phyloP scores from a whole-genome alignment of 306 rosid genomes.

The Fagus crenata region DNA sequence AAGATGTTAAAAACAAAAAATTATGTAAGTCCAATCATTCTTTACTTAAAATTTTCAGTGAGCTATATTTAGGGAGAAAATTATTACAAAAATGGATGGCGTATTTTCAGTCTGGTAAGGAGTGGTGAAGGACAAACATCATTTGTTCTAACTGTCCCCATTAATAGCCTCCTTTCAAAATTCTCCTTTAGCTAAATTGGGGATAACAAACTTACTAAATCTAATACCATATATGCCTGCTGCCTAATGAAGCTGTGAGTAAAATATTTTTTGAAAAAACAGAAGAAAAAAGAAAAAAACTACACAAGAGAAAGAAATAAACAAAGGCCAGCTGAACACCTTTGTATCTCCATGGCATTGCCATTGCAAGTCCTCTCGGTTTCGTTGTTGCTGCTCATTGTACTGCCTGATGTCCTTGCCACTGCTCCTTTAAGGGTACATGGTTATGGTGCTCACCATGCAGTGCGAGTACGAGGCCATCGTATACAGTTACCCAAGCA shows the following conservation, averaged over 20 bases:
- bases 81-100: neutral
- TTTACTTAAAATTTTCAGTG: no score
- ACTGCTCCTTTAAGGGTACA: slow-evolving; percentile 4
- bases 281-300: neutral
- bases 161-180: slow-evolving; percentile 27
- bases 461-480: neutral
- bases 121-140: neutral
- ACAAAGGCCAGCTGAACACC: neutral
- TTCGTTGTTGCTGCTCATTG: slow-evolving; percentile 25
- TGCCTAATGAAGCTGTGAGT: neutral
- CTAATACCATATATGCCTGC: slow-evolving; percentile 3
- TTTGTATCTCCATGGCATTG: slow-evolving; percentile 19
- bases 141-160: slow-evolving; percentile 15
- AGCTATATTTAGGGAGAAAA: no score
- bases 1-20: neutral
- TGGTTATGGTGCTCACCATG: neutral
- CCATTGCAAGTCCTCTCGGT: slow-evolving; percentile 29
- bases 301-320: neutral
- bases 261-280: neutral
- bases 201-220: slow-evolving; percentile 14
- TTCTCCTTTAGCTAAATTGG: slow-evolving; percentile 9
- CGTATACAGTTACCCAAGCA: neutral
- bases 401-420: neutral
- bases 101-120: neutral
- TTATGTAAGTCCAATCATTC: neutral